phyloP scores from a whole-genome alignment of 2,329 filamentous ascomycete species.

The Ascochyta clinopodiicola region DNA sequence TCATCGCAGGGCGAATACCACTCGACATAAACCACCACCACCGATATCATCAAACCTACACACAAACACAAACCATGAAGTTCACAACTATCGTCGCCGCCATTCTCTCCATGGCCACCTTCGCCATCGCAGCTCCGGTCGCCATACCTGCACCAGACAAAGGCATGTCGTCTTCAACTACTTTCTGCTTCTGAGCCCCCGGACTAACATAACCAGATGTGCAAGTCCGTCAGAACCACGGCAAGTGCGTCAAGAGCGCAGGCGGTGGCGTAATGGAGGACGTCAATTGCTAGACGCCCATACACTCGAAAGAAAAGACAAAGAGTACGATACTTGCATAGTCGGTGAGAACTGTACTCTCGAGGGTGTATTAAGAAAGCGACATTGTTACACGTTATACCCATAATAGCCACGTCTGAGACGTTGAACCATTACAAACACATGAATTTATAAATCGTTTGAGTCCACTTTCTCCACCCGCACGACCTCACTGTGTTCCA shows the following conservation, averaged over 20 bases:
- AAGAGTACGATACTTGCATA: background rate
- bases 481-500: no score
- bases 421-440: background rate
- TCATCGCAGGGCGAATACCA: slow-evolving; percentile 43
- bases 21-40: slow-evolving; percentile 9
- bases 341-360: background rate
- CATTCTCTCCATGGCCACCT: slow-evolving; percentile 45
- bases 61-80: slow-evolving; percentile 38
- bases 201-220: slow-evolving; percentile 31
- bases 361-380: background rate
- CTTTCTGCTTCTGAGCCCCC: background rate
- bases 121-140: slow-evolving; percentile 41
- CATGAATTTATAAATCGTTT: background rate
- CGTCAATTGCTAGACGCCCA: slow-evolving; percentile 29
- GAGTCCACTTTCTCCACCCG: background rate
- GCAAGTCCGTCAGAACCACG: slow-evolving; percentile 43
- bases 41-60: background rate
- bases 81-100: slow-evolving; percentile 43
- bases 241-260: slow-evolving; percentile 42
- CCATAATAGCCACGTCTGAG: slow-evolving; percentile 8
- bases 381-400: slow-evolving; percentile 1
- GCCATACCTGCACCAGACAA: slow-evolving; percentile 36
- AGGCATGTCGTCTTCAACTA: slow-evolving; percentile 21
- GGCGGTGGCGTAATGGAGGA: slow-evolving; percentile 31
- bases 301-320: background rate